Percentiles rank a stretch among this genome's conserved stretches.
Evolutionary conservation across 306 rosid species (phyloP).

Genomic region (Biancaea sappan): DNA sequence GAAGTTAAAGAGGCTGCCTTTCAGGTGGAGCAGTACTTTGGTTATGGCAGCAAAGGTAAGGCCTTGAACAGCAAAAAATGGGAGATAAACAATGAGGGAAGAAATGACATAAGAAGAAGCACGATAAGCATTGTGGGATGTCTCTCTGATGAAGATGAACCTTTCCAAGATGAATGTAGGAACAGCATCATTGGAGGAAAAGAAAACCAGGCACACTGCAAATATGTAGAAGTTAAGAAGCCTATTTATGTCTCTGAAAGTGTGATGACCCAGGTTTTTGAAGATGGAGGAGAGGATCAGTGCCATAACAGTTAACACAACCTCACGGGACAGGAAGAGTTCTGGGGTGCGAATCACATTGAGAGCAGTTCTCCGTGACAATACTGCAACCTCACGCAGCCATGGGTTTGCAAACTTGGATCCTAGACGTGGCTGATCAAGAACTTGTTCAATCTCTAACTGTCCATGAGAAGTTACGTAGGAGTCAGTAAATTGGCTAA

Average conservation of each 20-base stretch:
- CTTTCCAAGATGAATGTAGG: slow-evolving; percentile 85
- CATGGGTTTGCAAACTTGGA: slow-evolving; percentile 82
- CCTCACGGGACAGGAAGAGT: slow-evolving; percentile 84
- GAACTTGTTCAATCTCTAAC: slow-evolving; percentile 55
- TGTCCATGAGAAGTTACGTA: slow-evolving; percentile 47
- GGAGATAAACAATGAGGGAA: slow-evolving; percentile 84
- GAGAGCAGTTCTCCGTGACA: slow-evolving; percentile 71
- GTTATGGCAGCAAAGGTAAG: slow-evolving; percentile 81
- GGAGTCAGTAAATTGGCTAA: slow-evolving; percentile 50
- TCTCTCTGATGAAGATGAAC: slow-evolving; percentile 85
- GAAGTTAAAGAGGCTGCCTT: slow-evolving; percentile 49
- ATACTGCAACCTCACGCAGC: slow-evolving; percentile 73
- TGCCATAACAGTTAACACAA: slow-evolving; percentile 80
- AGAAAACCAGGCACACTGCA: slow-evolving; percentile 83
- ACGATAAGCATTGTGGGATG: slow-evolving; percentile 88
- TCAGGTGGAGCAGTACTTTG: slow-evolving; percentile 52
- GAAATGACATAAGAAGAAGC: slow-evolving; percentile 85
- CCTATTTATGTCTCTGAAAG: slow-evolving; percentile 67
- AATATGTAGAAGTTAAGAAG: slow-evolving; percentile 91
- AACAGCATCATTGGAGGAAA: slow-evolving; percentile 92
- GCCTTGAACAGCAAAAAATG: slow-evolving; percentile 82
- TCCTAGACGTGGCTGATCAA: slow-evolving; percentile 53
- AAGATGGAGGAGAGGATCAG: slow-evolving; percentile 67
- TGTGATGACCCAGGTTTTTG: slow-evolving; percentile 39
- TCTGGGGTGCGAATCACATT: slow-evolving; percentile 85